Percentiles rank a stretch among this genome's conserved stretches.
phyloP scores from a whole-genome alignment of 805 yeast genomes.

The Barnettozyma botsteinii region DNA sequence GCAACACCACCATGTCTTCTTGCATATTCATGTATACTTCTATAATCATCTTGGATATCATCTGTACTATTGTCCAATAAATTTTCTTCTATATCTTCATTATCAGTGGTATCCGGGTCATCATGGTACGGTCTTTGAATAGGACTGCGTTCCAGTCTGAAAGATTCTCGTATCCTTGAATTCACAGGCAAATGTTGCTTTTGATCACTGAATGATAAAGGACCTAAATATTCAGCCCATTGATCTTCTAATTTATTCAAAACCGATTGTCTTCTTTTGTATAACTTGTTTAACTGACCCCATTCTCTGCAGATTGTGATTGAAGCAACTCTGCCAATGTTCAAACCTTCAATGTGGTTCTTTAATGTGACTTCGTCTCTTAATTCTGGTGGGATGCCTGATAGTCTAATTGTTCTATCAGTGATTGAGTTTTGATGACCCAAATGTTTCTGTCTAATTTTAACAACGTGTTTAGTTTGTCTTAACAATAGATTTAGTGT shows the following conservation, averaged over 20 bases:
- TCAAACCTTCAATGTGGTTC: conserved; percentile 68
- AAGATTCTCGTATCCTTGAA: conserved; percentile 20
- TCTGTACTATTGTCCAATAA: conserved; percentile 8
- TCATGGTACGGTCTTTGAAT: conserved; percentile 11
- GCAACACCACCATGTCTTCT: conserved; percentile 16
- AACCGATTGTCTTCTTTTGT: conserved; percentile 49
- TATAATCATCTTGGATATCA: conserved; percentile 15
- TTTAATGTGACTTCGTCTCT: conserved; percentile 66
- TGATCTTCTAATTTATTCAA: conserved; percentile 56
- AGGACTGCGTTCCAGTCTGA: conserved; percentile 18
- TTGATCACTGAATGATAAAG: conserved; percentile 17
- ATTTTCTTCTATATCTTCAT: conserved; percentile 7
- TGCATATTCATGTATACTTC: conserved; percentile 20
- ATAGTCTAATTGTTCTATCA: conserved; percentile 80
- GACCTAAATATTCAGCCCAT: conserved; percentile 67
- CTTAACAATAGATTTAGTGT: conserved; percentile 54
- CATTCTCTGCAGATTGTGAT: conserved; percentile 84
- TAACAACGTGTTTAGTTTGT: conserved; percentile 69
- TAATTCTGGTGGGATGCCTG: conserved; percentile 83
- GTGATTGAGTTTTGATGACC: conserved; percentile 87
- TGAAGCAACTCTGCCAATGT: conserved; percentile 73
- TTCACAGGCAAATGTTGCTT: conserved; percentile 21
- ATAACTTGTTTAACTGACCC: conserved; percentile 64
- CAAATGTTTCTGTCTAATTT: conserved; percentile 70
- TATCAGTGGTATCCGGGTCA: conserved; percentile 7